Base-by-base conservation (phyloP, 768 basidiomycete genomes). In the Amanita molliuscula region DNA sequence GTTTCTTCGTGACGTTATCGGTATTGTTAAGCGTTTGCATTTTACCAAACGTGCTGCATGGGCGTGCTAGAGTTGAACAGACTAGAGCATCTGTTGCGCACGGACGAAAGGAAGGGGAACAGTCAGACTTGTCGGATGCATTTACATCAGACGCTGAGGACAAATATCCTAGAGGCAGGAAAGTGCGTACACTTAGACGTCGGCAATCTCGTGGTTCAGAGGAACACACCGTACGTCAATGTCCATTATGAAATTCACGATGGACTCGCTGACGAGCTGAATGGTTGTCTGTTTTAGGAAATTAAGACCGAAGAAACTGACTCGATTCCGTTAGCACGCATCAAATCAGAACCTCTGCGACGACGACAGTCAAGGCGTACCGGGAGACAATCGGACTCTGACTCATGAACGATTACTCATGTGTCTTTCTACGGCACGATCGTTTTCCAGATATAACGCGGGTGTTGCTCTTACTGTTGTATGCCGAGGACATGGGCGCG, bases 351-450 rank as follows among this genome's bases (percentile, higher is more conserved):
- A 47, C 59, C 69, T 33, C 59, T 78, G 25, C 71, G 74, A 47
- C 67, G 73, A 45, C 75, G 78, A 34, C 67, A 67, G 15, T 77
- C 76, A 45, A 70, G 69, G 56, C 58, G 63, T 40, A 59, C 62
- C 47, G 47, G 41, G 26, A 42, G 41, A 16, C 40, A 29, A 18
- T 57, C 54, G 31, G 49, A 46, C 46, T 50, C 53, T 42, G 50
- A 51, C 28, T 37, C 38, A 7, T 43, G 41, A 48, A 20, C 21
- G 23, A 41, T 41, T 13, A 13, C 13, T 31, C 38, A 42, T 42
- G 40, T 42, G 33, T 48, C 54, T 68, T 13, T 57, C 58, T 43
- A 34, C 33, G 28, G 26, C 25, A 49, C 11, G 3, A 23, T 6
- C 10, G 11, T 50, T 23, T 44, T 33, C 18, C 21, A 26, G 11